These are phyloP conservation scores for Elymus sibiricus DNA, from an alignment of 176 grass and related monocot species.

Conservation along the genomic window DNA sequence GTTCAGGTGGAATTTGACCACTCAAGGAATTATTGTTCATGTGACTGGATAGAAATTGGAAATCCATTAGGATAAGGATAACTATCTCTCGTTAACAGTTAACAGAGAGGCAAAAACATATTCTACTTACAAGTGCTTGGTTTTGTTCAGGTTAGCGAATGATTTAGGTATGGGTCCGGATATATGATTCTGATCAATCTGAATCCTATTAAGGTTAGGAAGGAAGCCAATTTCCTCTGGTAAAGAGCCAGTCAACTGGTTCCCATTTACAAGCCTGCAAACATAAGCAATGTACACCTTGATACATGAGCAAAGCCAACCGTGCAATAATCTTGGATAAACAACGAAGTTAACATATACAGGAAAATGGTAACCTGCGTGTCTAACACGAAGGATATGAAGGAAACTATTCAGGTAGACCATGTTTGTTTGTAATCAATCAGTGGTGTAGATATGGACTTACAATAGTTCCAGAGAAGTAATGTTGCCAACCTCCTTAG, in stretches of 20 bases:
- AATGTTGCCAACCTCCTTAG: slow-evolving; percentile 65
- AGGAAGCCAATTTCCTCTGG: slow-evolving; percentile 78
- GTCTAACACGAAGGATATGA: slow-evolving; percentile 1
- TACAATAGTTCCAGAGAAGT: slow-evolving; percentile 71
- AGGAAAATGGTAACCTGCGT: not conserved
- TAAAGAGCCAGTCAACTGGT: slow-evolving; percentile 68
- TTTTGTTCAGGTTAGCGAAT: slow-evolving; percentile 54
- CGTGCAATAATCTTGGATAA: slow-evolving; percentile 2
- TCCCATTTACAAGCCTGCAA: slow-evolving; percentile 89
- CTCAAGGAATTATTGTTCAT: slow-evolving; percentile 99
- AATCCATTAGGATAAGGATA: slow-evolving; percentile 21
- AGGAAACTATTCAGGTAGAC: not conserved
- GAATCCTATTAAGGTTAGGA: slow-evolving; percentile 82
- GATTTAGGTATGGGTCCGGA: slow-evolving; percentile 86
- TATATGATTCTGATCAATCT: slow-evolving; percentile 90
- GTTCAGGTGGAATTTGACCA: slow-evolving; percentile 85
- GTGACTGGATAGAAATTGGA: slow-evolving; percentile 56
- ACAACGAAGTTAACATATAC: not conserved
- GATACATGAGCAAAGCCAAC: not conserved
- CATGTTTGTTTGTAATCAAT: not conserved
- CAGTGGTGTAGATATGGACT: slow-evolving; percentile 5
- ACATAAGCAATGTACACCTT: not conserved
- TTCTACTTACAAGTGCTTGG: no score
- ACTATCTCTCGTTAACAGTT: not conserved
- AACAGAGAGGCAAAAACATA: no score